Evolutionary conservation across 495 filamentous ascomycete genomes (phyloP), one percentile per base, ranked within the genome.

Genomic region (Saxophila tyrrhenica): DNA sequence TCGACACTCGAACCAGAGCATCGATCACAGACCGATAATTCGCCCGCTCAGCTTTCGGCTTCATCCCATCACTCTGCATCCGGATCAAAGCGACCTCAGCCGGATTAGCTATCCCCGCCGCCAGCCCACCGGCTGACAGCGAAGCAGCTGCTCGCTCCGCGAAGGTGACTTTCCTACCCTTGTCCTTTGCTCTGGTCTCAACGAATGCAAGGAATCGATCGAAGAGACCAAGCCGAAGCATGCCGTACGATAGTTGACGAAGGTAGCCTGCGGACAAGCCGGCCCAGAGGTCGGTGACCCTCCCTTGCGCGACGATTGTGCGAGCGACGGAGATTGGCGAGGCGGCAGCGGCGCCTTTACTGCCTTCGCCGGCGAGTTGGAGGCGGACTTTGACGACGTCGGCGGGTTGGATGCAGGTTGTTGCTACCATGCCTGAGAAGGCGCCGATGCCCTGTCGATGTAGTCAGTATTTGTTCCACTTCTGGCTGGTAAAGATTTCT

Each of bases 321-420:
- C 50, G 10, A 5, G 39, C 50, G 10, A 44, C 50, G 20, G 50
- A 42, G 20, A 53, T 42, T n/a, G 50, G 50, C 15, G 29, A 42
- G 15, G 50, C 20, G 2, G 32, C 13, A 5, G 17, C 11, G 10
- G n/a, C 39, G 50, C 39, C 39, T 29, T 43, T 53, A 5, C 5
- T 42, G 8, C 50, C 50, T 45, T 53, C 50, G 19, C 50, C 50
- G n/a, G 50, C 21, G 11, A 53, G 39, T 32, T 53, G 50, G 13
- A 53, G 2, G n/a, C 50, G 50, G 13, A 53, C 50, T 45, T 53
- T 53, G 50, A 53, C 50, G 32, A 53, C 39, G 38, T 53, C 50
- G 29, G 38, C 39, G 11, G 50, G 50, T 25, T 53, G 50, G 32
- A 43, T 53, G 25, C 7, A 45, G 3, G 50, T 53, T 3, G 50